A percentile compares a stretch with the other conserved stretches of the same genome.
phyloP scores from a whole-genome alignment of 257 asterid genomes.

The Solanum bukasovii region DNA sequence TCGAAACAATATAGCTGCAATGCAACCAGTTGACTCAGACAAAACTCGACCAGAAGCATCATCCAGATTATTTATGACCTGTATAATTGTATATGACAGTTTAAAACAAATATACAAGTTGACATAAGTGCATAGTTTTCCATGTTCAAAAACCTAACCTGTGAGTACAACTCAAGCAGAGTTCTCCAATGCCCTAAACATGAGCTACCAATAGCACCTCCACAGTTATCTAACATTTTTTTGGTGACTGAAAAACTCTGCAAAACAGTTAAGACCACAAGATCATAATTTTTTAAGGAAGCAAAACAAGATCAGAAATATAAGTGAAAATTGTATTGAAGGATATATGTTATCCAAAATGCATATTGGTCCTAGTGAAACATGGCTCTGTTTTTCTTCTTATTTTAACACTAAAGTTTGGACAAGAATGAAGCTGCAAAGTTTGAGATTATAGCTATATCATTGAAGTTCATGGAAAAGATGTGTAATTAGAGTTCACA shows the following conservation, averaged over 20 bases:
- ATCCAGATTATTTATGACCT: conserved; percentile 56
- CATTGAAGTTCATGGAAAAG: not conserved
- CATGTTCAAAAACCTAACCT: conserved; percentile 39
- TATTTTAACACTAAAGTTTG: not conserved
- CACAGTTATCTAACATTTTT: conserved; percentile 56
- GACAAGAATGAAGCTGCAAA: not conserved
- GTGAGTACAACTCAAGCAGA: conserved; percentile 56
- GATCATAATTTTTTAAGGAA: not conserved
- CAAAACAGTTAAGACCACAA: conserved; percentile 4
- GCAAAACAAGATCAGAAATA: not conserved
- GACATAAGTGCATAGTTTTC: not conserved
- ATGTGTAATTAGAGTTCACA: not conserved
- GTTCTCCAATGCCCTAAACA: conserved; percentile 68
- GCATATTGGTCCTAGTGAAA: not conserved
- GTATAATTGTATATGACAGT: conserved; percentile 17
- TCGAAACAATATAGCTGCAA: conserved; percentile 66
- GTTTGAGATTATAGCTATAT: not conserved
- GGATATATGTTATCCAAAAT: not conserved
- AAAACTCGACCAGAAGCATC: conserved; percentile 70
- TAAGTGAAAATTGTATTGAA: not conserved
- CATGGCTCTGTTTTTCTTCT: not conserved
- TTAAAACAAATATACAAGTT: conserved; percentile 7
- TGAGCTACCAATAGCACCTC: conserved; percentile 42
- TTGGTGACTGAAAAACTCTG: conserved; percentile 76
- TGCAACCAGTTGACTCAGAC: conserved; percentile 74